Percentiles rank a stretch among this genome's conserved stretches.
Evolutionary conservation across 2,329 filamentous ascomycete genomes (phyloP).

Genomic region (Colletotrichum tanaceti): DNA sequence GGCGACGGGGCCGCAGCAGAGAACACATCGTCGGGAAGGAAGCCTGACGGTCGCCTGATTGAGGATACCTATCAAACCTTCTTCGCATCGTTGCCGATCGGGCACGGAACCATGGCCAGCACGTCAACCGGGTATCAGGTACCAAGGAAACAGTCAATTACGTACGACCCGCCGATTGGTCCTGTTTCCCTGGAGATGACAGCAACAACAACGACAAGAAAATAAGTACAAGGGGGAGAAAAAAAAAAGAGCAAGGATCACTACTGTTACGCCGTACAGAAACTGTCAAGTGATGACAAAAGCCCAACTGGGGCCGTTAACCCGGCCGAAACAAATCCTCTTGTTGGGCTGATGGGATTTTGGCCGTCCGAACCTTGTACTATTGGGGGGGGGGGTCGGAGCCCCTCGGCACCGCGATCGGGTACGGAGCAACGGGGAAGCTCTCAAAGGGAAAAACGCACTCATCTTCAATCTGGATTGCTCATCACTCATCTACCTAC

Average conservation of each 20-base stretch:
- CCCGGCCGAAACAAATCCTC: constrained; percentile 21
- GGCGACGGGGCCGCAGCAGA: constrained; percentile 23
- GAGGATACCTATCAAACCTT: constrained; percentile 3
- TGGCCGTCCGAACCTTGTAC: constrained; percentile 17
- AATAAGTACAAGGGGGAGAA: too few species aligned
- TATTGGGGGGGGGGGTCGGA: constrained; percentile 10
- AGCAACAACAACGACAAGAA: too few species aligned
- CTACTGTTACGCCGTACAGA: constrained; percentile 8
- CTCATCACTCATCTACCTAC: constrained; percentile 37
- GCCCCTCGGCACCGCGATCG: constrained; percentile 34
- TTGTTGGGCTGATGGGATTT: constrained; percentile 3
- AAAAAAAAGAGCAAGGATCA: not conserved
- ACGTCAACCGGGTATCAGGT: not conserved
- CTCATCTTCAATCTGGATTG: constrained; percentile 18
- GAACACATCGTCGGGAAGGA: constrained; percentile 16
- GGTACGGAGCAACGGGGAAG: constrained; percentile 15
- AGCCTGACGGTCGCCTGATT: constrained; percentile 10
- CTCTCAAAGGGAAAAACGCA: constrained; percentile 22
- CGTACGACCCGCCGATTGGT: constrained; percentile 8
- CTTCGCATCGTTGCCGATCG: constrained; percentile 7
- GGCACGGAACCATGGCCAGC: not conserved
- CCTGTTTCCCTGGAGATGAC: constrained; percentile 32
- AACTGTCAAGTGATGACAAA: constrained; percentile 33
- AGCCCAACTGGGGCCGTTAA: constrained; percentile 2
- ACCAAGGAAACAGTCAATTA: not conserved